These are phyloP conservation scores for Babesia sp. DNA, from an alignment of 169 alveolate genomes.

Conservation along the genomic window DNA sequence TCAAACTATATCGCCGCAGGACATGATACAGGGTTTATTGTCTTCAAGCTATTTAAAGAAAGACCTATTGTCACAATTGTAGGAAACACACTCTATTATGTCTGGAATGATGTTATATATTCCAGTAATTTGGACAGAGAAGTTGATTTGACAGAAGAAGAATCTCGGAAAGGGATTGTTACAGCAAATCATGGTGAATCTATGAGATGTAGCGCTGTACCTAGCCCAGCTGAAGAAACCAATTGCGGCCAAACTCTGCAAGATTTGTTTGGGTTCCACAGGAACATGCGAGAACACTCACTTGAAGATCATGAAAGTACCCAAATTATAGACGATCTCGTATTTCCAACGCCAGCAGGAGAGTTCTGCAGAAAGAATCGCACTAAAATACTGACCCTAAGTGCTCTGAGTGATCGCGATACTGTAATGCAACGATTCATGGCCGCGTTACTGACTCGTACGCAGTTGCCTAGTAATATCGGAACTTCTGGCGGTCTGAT, in stretches of 20 bases:
- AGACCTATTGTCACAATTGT: conserved; percentile 50
- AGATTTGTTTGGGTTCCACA: background rate
- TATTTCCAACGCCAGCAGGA: conserved; percentile 47
- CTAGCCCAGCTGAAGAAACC: background rate
- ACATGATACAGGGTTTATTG: conserved; percentile 87
- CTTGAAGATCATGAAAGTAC: background rate
- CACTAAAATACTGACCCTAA: background rate
- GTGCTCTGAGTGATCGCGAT: conserved; percentile 12
- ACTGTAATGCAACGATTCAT: conserved; percentile 1
- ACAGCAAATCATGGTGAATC: background rate
- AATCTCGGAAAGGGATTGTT: background rate
- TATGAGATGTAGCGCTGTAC: background rate
- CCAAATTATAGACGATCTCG: conserved; percentile 20
- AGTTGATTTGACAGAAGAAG: conserved; percentile 5
- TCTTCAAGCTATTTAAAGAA: conserved; percentile 58
- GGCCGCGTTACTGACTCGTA: background rate
- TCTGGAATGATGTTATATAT: conserved; percentile 49
- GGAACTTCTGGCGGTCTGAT: conserved; percentile 5
- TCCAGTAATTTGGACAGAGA: conserved; percentile 51
- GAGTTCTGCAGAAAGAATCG: conserved; percentile 22
- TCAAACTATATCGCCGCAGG: conserved; percentile 93
- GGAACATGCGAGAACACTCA: conserved; percentile 1
- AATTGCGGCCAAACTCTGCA: background rate
- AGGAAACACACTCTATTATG: conserved; percentile 45
- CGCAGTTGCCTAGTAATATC: background rate